Conservation (phyloP, 805 yeast genomes). For the Saccharomycopsis synnaedendra region DNA sequence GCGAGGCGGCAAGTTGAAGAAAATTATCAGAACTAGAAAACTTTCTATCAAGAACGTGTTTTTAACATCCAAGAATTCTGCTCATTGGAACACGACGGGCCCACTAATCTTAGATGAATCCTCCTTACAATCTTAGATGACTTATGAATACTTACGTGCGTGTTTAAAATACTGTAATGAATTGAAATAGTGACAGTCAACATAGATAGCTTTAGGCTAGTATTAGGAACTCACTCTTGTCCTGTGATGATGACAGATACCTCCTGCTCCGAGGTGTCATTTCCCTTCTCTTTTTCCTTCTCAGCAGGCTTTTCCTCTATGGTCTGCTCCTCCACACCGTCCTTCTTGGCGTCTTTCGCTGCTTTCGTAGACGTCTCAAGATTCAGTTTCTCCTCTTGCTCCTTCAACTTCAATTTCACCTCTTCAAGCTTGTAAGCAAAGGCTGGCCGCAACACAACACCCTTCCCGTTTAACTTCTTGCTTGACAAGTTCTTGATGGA, state of each 20-base stretch:
- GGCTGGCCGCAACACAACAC: constrained; percentile 29
- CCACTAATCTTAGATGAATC: no score
- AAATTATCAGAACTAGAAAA: no score
- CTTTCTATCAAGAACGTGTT: no score
- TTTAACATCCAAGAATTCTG: no score
- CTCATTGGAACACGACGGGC: no score
- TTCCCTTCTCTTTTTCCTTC: background rate
- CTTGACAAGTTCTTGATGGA: constrained; percentile 31
- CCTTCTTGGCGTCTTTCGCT: background rate
- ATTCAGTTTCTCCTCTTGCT: constrained; percentile 1
- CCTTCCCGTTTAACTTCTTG: constrained; percentile 27
- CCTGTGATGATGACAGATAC: background rate
- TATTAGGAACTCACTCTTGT: no score
- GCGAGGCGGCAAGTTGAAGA: no score
- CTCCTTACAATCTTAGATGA: no score
- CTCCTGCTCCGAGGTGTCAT: background rate
- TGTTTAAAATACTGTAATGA: no score
- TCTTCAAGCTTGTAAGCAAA: constrained; percentile 32
- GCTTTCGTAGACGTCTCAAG: background rate
- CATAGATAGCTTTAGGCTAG: no score
- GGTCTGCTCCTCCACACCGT: background rate
- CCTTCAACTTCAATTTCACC: constrained; percentile 25
- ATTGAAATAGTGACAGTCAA: no score
- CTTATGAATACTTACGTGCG: no score
- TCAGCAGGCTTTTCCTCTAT: background rate